These are phyloP conservation scores for Mucor mucedo DNA, from an alignment of 371 early-diverging fungal genomes.

Conservation along the genomic window DNA sequence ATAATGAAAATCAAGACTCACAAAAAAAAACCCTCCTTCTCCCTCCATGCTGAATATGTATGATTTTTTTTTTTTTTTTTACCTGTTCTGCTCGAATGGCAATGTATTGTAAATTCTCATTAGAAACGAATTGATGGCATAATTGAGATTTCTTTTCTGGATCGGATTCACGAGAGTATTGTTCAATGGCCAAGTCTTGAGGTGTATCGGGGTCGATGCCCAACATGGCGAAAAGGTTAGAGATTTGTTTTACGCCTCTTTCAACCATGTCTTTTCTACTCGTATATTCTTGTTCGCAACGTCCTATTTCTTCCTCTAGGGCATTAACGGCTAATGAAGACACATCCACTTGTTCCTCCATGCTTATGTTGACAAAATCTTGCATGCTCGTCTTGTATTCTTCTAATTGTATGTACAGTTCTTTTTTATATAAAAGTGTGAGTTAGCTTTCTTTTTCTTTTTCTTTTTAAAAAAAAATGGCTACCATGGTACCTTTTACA, in stretches of 20 bases:
- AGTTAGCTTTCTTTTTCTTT: neutral
- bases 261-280: constrained; percentile 19
- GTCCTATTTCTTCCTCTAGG: constrained; percentile 45
- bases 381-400: constrained; percentile 21
- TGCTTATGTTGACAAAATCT: constrained; percentile 35
- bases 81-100: constrained; percentile 2
- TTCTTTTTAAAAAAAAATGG: neutral
- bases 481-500: constrained; percentile 24
- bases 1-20: too few species aligned
- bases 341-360: constrained; percentile 43
- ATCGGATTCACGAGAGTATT: constrained; percentile 19
- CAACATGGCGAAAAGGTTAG: constrained; percentile 19
- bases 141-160: constrained; percentile 13
- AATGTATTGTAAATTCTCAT: constrained; percentile 23
- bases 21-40: too few species aligned
- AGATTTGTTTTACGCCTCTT: constrained; percentile 17
- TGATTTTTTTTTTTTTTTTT: neutral
- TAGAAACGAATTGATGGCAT: constrained; percentile 25
- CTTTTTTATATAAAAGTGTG: constrained; percentile 5
- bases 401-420: constrained; percentile 28
- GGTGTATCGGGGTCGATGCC: constrained; percentile 27
- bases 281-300: constrained; percentile 44
- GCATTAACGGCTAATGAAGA: constrained; percentile 39
- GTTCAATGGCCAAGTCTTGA: constrained; percentile 24
- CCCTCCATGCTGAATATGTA: neutral